These are phyloP conservation scores for Oryza punctata DNA, from an alignment of 176 grass and related monocot species.

Conservation along the genomic window DNA sequence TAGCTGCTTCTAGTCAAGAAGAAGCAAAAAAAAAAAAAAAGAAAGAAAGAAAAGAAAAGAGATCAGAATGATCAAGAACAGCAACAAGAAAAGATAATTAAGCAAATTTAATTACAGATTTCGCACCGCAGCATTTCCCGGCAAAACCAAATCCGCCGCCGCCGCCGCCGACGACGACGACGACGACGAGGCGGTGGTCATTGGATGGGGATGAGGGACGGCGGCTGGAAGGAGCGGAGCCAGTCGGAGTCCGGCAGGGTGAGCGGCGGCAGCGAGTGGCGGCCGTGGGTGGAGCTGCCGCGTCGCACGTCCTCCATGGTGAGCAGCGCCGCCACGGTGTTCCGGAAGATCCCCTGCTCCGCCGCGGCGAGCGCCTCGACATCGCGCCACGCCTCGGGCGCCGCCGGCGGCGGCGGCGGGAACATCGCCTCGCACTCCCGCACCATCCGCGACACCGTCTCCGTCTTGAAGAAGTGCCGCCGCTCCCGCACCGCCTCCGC, in stretches of 20 bases:
- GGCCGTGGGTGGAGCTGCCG: conserved; percentile 72
- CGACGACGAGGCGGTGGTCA: background rate
- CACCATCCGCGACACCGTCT: conserved; percentile 68
- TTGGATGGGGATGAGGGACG: conserved; percentile 51
- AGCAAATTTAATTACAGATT: background rate
- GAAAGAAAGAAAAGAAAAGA: background rate
- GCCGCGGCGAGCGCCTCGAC: conserved; percentile 47
- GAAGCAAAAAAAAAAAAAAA: background rate
- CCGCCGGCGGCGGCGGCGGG: conserved; percentile 49
- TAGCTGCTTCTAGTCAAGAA: background rate
- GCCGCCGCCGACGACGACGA: background rate
- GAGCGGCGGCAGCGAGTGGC: conserved; percentile 88
- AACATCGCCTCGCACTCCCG: conserved; percentile 82
- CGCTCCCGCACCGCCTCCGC: conserved; percentile 62
- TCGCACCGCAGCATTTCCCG: background rate
- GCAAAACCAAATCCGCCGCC: too few species aligned
- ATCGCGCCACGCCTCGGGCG: conserved; percentile 29
- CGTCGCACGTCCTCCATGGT: conserved; percentile 84
- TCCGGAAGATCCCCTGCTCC: conserved; percentile 65
- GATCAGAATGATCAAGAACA: background rate
- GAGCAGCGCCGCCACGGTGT: conserved; percentile 77
- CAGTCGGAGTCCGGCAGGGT: conserved; percentile 61
- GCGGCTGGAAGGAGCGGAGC: conserved; percentile 55
- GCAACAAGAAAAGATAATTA: background rate
- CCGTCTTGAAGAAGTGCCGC: conserved; percentile 81